Base-by-base conservation (phyloP, 208 protist genomes). In the Leishmania gerbilli region DNA sequence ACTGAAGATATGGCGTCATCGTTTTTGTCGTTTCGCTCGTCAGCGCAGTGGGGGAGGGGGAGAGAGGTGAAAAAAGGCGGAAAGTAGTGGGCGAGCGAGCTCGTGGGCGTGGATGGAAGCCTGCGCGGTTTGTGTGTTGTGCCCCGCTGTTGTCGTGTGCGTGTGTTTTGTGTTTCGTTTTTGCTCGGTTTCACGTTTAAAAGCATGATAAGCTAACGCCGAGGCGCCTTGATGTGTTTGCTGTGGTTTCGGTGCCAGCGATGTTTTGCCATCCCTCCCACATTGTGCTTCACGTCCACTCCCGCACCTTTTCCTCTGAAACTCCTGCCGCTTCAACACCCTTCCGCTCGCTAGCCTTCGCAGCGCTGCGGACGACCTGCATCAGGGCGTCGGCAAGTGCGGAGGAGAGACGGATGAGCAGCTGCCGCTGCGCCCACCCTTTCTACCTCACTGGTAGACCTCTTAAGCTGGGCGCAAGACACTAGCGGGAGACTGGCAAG, bases 151-250 rank as follows among this genome's bases (percentile, higher is more conserved):
- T 64, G 58, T 6, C 9, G 51, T 0, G 9, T 13, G 1, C 1
- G 65, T 49, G 37, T 71, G 13, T 1, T 31, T 49, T 77, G 17
- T 40, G 40, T 27, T 55, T 40, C 55, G 9, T 62, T 49, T 77
- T 47, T 74, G 65, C 76, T 79, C 42, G 62, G 24, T 71, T 72
- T 78, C 45, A n/a, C 34, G 45, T 42, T 77, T 77, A n/a, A 56
- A 7, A 13, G 8, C 65, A 42, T 31, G 31, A 24, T 71, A 45
- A 71, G 37, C 13, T 42, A 71, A 34, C 34, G 60, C 31, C 15
- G 34, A 17, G 58, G n/a, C 6, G n/a, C 6, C 58, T 34, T 31
- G 51, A 55, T 64, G 27, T 31, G 11, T 64, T 27, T 27, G 5
- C 8, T 27, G 21, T 15, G 58, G 58, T 27, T 31, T 13, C 51